Percentiles rank a stretch among this genome's conserved stretches.
phyloP scores from a whole-genome alignment of 805 yeast genomes.

The Ogataea philodendri region DNA sequence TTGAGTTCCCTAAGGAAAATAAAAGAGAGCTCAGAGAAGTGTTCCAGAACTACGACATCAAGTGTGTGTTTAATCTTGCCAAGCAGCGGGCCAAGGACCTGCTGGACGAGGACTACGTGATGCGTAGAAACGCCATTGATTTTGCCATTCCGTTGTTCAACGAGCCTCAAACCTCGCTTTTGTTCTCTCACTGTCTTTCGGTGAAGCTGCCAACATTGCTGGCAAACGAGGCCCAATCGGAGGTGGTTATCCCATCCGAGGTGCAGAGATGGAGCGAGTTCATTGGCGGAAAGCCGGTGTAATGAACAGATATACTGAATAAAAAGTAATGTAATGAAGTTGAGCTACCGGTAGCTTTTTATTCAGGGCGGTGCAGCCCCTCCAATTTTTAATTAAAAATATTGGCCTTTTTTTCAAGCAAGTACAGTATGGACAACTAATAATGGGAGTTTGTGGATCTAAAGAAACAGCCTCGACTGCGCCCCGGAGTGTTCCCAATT shows the following conservation, averaged over 20 bases:
- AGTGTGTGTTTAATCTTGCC: conserved; percentile 90
- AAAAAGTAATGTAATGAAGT: too few species aligned
- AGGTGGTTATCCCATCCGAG: conserved; percentile 71
- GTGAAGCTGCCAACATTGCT: conserved; percentile 60
- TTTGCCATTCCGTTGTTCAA: conserved; percentile 95
- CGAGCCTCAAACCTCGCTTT: conserved; percentile 88
- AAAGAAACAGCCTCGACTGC: conserved; percentile 18
- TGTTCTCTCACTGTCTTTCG: conserved; percentile 82
- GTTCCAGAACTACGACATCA: conserved; percentile 81
- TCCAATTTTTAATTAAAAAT: not conserved
- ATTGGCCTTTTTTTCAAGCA: conserved; percentile 2
- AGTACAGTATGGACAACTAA: conserved; percentile 6
- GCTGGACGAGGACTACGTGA: conserved; percentile 87
- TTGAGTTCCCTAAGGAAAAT: conserved; percentile 90
- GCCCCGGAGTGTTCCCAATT: too few species aligned
- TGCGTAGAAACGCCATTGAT: conserved; percentile 99
- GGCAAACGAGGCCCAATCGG: conserved; percentile 41
- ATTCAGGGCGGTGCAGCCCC: too few species aligned
- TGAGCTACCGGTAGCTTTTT: too few species aligned
- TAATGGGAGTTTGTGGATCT: conserved; percentile 32
- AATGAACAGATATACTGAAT: conserved; percentile 6
- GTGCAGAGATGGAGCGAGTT: conserved; percentile 97
- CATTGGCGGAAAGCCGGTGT: conserved; percentile 87
- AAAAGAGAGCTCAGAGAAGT: conserved; percentile 92
- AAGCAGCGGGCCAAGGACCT: conserved; percentile 81